These are phyloP conservation scores for Plicaturopsis crispa DNA, from an alignment of 768 basidiomycete species.

Conservation along the genomic window DNA sequence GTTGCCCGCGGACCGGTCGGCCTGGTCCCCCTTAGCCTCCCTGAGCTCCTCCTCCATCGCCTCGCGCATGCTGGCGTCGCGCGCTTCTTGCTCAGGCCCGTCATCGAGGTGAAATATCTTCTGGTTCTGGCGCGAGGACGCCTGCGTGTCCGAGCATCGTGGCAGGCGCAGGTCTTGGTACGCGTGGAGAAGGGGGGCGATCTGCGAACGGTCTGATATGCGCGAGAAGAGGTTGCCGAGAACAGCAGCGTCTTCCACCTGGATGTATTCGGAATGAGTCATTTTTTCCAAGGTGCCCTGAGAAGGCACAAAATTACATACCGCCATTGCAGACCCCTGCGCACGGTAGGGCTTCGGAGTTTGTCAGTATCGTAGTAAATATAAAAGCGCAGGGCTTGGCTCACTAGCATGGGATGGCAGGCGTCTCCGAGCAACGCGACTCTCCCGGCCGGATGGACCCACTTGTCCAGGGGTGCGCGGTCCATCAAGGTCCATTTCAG, in stretches of 20 bases:
- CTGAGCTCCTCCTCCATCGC: conserved; percentile 36
- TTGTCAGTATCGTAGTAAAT: neutral
- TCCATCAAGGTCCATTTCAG: conserved; percentile 43
- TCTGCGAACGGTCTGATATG: conserved; percentile 32
- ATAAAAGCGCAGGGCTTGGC: conserved; percentile 6
- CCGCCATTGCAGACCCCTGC: conserved; percentile 49
- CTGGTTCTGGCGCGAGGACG: conserved; percentile 41
- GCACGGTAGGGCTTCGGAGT: conserved; percentile 38
- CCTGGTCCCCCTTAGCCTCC: conserved; percentile 12
- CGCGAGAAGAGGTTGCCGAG: conserved; percentile 43
- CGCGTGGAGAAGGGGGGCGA: conserved; percentile 36
- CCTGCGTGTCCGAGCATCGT: conserved; percentile 43
- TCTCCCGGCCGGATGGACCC: conserved; percentile 37
- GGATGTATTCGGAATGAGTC: conserved; percentile 12
- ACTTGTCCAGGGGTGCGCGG: conserved; percentile 36
- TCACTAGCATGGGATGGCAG: conserved; percentile 52
- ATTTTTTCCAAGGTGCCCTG: no score
- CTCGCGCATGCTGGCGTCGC: conserved; percentile 42
- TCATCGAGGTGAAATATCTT: conserved; percentile 49
- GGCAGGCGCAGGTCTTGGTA: conserved; percentile 44
- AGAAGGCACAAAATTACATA: conserved; percentile 12
- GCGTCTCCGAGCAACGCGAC: conserved; percentile 46
- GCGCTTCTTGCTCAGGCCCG: conserved; percentile 40
- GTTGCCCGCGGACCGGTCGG: conserved; percentile 20
- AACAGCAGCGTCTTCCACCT: conserved; percentile 46